phyloP scores from a whole-genome alignment of 1,284 basidiomycete genomes.

The Tausonia pullulans region DNA sequence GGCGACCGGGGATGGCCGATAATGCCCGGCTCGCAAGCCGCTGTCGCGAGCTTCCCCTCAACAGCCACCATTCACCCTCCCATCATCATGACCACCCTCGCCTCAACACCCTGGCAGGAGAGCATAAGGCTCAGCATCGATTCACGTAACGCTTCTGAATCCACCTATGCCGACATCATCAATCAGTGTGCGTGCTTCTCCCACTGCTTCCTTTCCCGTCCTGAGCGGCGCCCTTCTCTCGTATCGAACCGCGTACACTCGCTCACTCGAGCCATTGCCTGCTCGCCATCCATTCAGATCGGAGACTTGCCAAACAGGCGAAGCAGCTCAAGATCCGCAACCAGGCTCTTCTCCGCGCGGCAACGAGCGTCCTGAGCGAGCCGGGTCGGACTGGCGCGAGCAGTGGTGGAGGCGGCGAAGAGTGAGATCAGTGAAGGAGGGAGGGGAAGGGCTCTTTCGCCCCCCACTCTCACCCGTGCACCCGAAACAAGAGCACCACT shows the following conservation, averaged over 20 bases:
- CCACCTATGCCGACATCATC: conserved; percentile 44
- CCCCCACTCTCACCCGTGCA: not conserved
- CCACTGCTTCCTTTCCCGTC: not conserved
- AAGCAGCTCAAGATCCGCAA: conserved; percentile 81
- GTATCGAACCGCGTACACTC: not conserved
- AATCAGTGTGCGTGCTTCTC: conserved; percentile 60
- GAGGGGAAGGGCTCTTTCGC: conserved; percentile 52
- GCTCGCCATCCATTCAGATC: conserved; percentile 44
- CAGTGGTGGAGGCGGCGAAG: conserved; percentile 24
- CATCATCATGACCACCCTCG: too few relatives aligned
- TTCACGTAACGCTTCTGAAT: conserved; percentile 2
- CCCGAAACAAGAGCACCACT: conserved; percentile 10
- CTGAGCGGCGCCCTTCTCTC: not conserved
- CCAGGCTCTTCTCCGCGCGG: conserved; percentile 65
- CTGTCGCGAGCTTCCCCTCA: too few relatives aligned
- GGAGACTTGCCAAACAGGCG: conserved; percentile 76
- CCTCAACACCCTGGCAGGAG: too few relatives aligned
- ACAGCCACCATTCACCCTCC: too few relatives aligned
- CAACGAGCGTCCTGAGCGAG: conserved; percentile 50
- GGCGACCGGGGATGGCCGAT: too few relatives aligned
- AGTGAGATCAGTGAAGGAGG: conserved; percentile 30
- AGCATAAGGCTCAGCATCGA: too few relatives aligned
- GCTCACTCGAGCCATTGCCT: not conserved
- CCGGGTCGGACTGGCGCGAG: not conserved
- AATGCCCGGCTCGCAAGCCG: too few relatives aligned